A percentile compares a stretch with the other conserved stretches of the same genome.
These are phyloP conservation scores for Pleurotus salmoneostramineus DNA, from an alignment of 768 basidiomycete species.

Conservation along the genomic window DNA sequence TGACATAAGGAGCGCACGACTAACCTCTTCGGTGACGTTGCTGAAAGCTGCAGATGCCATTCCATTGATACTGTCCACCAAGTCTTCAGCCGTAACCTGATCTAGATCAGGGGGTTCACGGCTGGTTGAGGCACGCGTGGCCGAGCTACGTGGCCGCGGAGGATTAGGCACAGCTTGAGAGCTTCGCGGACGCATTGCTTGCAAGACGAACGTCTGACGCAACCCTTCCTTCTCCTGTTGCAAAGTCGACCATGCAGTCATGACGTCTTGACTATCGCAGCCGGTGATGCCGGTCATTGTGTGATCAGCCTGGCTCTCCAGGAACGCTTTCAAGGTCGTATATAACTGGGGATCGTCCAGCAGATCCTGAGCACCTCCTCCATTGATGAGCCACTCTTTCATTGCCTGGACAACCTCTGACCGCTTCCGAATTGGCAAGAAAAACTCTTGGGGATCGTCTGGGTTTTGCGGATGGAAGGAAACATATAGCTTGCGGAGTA, in stretches of 20 bases:
- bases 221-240: conserved; percentile 38
- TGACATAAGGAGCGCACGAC: not conserved
- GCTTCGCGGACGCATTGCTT: conserved; percentile 58
- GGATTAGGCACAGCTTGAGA: conserved; percentile 15
- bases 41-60: conserved; percentile 74
- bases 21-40: conserved; percentile 75
- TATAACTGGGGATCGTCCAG: conserved; percentile 69
- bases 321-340: conserved; percentile 53
- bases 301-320: conserved; percentile 53
- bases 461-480: conserved; percentile 41
- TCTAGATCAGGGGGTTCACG: conserved; percentile 62
- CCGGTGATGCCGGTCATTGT: conserved; percentile 36
- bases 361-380: conserved; percentile 76
- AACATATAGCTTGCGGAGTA: conserved; percentile 72
- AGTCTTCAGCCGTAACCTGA: conserved; percentile 56
- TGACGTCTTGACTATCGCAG: conserved; percentile 40
- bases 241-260: conserved; percentile 42
- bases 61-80: conserved; percentile 75
- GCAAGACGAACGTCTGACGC: conserved; percentile 41
- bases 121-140: conserved; percentile 30
- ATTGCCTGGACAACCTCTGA: conserved; percentile 62
- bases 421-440: conserved; percentile 48
- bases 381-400: conserved; percentile 67
- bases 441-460: conserved; percentile 40
- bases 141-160: conserved; percentile 15